phyloP scores from a whole-genome alignment of 768 basidiomycete genomes.

The Lyophyllum decastes region DNA sequence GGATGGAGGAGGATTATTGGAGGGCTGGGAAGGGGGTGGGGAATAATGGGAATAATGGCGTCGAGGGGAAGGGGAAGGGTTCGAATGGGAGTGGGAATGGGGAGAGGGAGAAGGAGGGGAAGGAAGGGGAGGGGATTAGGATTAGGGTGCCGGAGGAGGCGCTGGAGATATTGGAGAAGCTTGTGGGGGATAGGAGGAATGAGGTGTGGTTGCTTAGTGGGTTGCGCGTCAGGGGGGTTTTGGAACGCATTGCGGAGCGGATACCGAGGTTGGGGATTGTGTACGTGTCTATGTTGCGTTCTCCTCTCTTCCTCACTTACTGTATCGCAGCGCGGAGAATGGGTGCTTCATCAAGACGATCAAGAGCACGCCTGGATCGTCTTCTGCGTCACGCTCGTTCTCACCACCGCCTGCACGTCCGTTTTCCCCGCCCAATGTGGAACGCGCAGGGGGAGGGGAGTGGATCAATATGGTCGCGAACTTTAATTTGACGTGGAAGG shows the following conservation, averaged over 20 bases:
- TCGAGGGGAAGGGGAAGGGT: too few species aligned
- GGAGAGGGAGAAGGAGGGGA: neutral
- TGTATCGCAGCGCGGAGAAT: slow-evolving; percentile 67
- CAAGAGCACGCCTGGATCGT: slow-evolving; percentile 10
- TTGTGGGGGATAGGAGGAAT: slow-evolving; percentile 67
- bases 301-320: neutral
- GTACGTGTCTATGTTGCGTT: slow-evolving; percentile 48
- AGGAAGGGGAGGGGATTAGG: slow-evolving; percentile 4
- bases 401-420: neutral
- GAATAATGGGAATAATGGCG: too few species aligned
- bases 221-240: slow-evolving; percentile 57
- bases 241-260: slow-evolving; percentile 62
- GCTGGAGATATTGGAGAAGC: slow-evolving; percentile 51
- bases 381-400: slow-evolving; percentile 15
- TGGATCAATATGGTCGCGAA: slow-evolving; percentile 86
- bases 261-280: slow-evolving; percentile 76
- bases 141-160: slow-evolving; percentile 36
- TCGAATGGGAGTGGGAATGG: too few species aligned
- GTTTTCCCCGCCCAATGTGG: neutral
- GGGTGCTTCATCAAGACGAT: slow-evolving; percentile 80
- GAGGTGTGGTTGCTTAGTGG: slow-evolving; percentile 86
- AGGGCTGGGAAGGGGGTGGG: neutral
- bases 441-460: slow-evolving; percentile 20
- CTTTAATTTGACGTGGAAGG: slow-evolving; percentile 81
- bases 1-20: slow-evolving; percentile 34